Conservation (phyloP, 2,329 filamentous ascomycete species). For the Aureobasidium sp. region DNA sequence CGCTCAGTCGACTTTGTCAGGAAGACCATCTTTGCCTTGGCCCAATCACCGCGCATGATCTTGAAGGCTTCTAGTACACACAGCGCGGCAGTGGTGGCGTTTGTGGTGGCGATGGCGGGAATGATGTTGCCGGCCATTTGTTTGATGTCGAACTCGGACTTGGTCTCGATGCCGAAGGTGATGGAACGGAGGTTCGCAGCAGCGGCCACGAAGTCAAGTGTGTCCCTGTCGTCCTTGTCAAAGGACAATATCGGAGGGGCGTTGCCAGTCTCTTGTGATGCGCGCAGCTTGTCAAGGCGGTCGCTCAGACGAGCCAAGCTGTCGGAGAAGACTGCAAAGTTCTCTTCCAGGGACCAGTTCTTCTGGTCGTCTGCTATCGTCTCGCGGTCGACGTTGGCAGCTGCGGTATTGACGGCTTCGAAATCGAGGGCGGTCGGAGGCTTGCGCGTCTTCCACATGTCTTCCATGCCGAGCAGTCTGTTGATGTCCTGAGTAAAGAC, state of each 20-base stretch:
- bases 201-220: constrained; percentile 86
- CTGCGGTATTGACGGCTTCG: constrained; percentile 40
- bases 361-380: constrained; percentile 56
- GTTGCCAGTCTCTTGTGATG: constrained; percentile 42
- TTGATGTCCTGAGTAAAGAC: constrained; percentile 83
- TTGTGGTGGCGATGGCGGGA: constrained; percentile 94
- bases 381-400: constrained; percentile 28
- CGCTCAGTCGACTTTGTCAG: constrained; percentile 59
- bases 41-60: constrained; percentile 66
- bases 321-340: constrained; percentile 77
- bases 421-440: constrained; percentile 69
- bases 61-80: constrained; percentile 93
- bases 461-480: constrained; percentile 76
- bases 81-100: constrained; percentile 88
- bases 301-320: constrained; percentile 71
- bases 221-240: constrained; percentile 95
- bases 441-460: constrained; percentile 87
- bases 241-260: constrained; percentile 65
- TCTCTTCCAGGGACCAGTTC: constrained; percentile 76
- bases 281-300: constrained; percentile 60
- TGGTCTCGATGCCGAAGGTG: constrained; percentile 81
- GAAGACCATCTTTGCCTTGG: constrained; percentile 76
- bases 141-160: constrained; percentile 94
- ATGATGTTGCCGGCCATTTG: constrained; percentile 99
- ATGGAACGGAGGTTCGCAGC: constrained; percentile 83